phyloP scores from a whole-genome alignment of 1,139 yeast species.

The Debaryomyces subglobosus region DNA sequence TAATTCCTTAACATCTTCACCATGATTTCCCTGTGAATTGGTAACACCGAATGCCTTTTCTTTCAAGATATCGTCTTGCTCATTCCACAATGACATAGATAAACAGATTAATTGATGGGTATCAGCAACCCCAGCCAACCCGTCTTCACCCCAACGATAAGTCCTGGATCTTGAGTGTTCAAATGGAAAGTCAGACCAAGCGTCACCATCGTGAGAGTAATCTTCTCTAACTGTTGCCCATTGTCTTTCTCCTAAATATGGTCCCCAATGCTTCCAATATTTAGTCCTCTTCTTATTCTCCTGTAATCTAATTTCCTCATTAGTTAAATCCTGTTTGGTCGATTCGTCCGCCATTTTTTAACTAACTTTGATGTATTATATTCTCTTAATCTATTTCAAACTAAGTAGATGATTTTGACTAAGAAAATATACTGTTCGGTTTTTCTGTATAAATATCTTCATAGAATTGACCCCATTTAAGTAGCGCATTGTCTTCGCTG shows the following conservation, averaged over 20 bases:
- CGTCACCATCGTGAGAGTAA: constrained; percentile 84
- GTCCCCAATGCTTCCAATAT: constrained; percentile 92
- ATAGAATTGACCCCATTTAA: background rate
- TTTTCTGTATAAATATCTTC: background rate
- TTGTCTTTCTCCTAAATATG: constrained; percentile 85
- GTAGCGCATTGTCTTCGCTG: background rate
- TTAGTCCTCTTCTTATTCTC: constrained; percentile 60
- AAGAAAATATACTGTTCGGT: background rate
- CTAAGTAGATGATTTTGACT: background rate
- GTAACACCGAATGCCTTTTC: constrained; percentile 90
- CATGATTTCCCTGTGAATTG: constrained; percentile 93
- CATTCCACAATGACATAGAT: constrained; percentile 90
- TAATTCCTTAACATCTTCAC: constrained; percentile 89
- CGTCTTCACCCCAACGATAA: constrained; percentile 97
- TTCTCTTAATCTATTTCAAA: background rate
- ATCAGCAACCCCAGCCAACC: constrained; percentile 89
- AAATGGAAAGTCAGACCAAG: constrained; percentile 91
- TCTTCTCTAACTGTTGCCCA: constrained; percentile 97
- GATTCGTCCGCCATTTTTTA: constrained; percentile 2
- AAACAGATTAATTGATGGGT: constrained; percentile 79
- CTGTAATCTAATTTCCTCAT: constrained; percentile 70
- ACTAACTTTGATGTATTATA: background rate
- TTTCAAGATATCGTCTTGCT: constrained; percentile 80
- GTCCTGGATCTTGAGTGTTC: constrained; percentile 84
- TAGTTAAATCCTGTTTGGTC: constrained; percentile 28